phyloP scores from a whole-genome alignment of 352 stramenopile species.

The Globisporangium recalcitrans region DNA sequence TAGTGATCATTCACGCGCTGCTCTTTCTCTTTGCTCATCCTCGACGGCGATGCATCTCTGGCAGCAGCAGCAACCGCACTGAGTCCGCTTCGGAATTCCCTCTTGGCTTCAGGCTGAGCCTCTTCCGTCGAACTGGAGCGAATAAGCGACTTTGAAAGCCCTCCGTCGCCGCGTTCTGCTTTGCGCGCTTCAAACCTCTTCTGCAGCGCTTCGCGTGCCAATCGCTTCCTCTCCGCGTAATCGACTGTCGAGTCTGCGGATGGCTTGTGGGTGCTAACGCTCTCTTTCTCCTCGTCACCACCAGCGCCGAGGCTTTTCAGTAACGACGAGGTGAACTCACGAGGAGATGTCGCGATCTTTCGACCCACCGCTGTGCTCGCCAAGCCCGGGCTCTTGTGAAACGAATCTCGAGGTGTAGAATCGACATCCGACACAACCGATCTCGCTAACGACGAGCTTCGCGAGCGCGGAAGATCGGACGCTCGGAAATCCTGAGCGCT shows the following conservation, averaged over 20 bases:
- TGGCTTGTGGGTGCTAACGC: slow-evolving; percentile 1
- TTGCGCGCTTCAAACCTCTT: slow-evolving; percentile 45
- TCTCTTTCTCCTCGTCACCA: slow-evolving; percentile 20
- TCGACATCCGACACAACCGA: slow-evolving; percentile 16
- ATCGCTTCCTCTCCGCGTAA: slow-evolving; percentile 35
- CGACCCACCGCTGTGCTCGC: background rate
- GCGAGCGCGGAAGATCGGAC: slow-evolving; percentile 12
- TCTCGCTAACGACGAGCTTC: slow-evolving; percentile 16
- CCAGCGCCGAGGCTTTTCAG: slow-evolving; percentile 15
- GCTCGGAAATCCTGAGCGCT: slow-evolving; percentile 21
- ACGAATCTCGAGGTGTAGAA: slow-evolving; percentile 2
- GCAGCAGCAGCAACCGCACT: background rate
- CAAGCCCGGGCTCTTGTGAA: slow-evolving; percentile 11
- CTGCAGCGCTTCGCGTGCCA: slow-evolving; percentile 22
- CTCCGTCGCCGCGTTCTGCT: slow-evolving; percentile 22
- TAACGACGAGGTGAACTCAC: slow-evolving; percentile 9
- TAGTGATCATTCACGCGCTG: slow-evolving; percentile 50
- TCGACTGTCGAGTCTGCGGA: slow-evolving; percentile 12
- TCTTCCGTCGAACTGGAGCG: slow-evolving; percentile 16
- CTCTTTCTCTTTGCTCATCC: slow-evolving; percentile 37
- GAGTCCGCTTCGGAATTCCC: slow-evolving; percentile 9
- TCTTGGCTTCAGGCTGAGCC: background rate
- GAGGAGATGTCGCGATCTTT: slow-evolving; percentile 1
- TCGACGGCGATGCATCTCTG: slow-evolving; percentile 9
- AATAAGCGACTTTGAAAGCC: slow-evolving; percentile 7